A percentile compares a stretch with the other conserved stretches of the same genome.
phyloP scores from a whole-genome alignment of 768 basidiomycete species.

The Lyophyllum decastes region DNA sequence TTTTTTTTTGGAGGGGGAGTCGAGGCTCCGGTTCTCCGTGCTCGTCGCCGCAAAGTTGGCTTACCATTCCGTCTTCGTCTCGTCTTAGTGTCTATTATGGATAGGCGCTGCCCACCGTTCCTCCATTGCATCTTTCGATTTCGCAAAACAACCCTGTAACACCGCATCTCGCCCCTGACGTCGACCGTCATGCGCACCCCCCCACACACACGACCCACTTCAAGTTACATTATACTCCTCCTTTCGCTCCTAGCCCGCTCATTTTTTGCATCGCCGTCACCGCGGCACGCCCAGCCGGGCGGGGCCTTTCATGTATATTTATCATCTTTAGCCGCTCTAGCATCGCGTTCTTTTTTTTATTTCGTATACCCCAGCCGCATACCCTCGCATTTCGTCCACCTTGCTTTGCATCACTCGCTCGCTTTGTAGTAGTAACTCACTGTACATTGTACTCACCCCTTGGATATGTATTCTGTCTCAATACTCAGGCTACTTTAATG shows the following conservation, averaged over 20 bases:
- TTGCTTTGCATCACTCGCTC: constrained; percentile 14
- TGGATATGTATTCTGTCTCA: neutral
- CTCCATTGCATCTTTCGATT: neutral
- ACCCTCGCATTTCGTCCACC: constrained; percentile 8
- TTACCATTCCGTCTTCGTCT: neutral
- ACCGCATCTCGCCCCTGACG: constrained; percentile 14
- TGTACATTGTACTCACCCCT: neutral
- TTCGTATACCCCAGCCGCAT: constrained; percentile 11
- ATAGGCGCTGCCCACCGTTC: constrained; percentile 21
- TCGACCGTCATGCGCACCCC: constrained; percentile 17
- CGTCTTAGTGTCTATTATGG: constrained; percentile 43
- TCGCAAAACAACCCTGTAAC: neutral
- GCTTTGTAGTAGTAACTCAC: constrained; percentile 12
- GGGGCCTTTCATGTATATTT: constrained; percentile 11
- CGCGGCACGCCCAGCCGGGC: no score
- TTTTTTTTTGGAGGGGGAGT: no score
- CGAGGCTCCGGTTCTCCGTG: neutral
- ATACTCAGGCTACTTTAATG: neutral
- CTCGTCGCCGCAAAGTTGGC: constrained; percentile 13
- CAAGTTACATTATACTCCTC: no score
- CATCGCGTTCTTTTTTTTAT: neutral
- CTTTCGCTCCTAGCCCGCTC: constrained; percentile 2
- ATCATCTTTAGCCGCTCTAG: constrained; percentile 14
- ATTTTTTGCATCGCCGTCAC: constrained; percentile 2
- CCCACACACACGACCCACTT: neutral